A percentile compares a stretch with the other conserved stretches of the same genome.
Conservation (phyloP, 768 basidiomycete genomes). For the Cystobasidium ongulense region DNA sequence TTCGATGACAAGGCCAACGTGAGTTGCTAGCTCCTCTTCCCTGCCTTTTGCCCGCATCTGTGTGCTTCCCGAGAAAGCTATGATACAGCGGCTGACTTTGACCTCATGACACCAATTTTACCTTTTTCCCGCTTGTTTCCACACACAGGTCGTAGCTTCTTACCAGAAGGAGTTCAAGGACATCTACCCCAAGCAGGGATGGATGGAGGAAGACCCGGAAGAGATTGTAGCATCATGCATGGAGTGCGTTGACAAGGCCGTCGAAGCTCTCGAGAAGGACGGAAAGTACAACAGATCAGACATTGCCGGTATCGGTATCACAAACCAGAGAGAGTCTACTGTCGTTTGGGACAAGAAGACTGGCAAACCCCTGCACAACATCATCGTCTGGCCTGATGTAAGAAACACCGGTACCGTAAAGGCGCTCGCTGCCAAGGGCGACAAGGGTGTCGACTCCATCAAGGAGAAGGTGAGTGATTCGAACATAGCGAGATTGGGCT, state of each 20-base stretch:
- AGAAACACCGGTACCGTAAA: conserved; percentile 77
- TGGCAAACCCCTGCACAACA: conserved; percentile 76
- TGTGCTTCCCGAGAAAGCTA: neutral
- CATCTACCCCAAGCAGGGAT: conserved; percentile 46
- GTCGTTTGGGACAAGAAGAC: conserved; percentile 86
- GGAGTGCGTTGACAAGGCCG: conserved; percentile 65
- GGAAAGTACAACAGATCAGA: conserved; percentile 68
- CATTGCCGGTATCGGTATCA: conserved; percentile 81
- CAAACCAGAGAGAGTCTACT: conserved; percentile 83
- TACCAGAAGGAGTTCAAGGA: conserved; percentile 90
- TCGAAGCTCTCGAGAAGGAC: conserved; percentile 59
- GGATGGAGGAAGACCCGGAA: conserved; percentile 56
- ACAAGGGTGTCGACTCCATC: conserved; percentile 60
- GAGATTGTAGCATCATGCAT: conserved; percentile 71
- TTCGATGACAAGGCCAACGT: conserved; percentile 41
- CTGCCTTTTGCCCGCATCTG: neutral
- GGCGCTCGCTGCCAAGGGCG: conserved; percentile 66
- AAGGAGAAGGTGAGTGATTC: conserved; percentile 47
- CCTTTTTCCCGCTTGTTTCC: neutral
- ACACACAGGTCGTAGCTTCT: conserved; percentile 66
- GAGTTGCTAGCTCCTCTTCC: neutral
- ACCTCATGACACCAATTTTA: neutral
- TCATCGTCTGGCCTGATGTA: conserved; percentile 95
- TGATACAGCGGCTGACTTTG: neutral
- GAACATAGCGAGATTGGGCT: conserved; percentile 16